Base-by-base conservation (phyloP, 805 yeast species). In the Metschnikowia borealis region DNA sequence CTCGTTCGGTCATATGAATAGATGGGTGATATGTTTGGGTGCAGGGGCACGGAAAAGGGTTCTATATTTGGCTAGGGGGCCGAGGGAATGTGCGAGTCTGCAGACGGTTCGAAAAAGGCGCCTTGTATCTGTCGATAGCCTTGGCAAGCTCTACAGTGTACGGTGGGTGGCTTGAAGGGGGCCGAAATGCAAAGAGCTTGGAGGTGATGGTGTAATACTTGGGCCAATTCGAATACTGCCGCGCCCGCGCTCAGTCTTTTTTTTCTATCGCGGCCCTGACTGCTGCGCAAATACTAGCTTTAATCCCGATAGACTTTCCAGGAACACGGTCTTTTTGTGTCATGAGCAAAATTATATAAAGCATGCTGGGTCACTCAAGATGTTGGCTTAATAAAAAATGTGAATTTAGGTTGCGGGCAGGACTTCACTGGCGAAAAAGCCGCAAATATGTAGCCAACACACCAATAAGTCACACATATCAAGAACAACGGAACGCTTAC, bases 1-100 rank as follows among this genome's bases (percentile, higher is more conserved):
- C 96, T 68, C 89, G 73, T 65, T 82, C 88, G 37, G 73, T 70
- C 86, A 82, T 26, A 26, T 82, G 21, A 35, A 17, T 33, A n/a
- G 17, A n/a, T 14, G 18, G 55, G 65, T 34, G 45, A 32, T 42
- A 31, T 32, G 18, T 20, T 33, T 11, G 20, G 15, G 32, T 38
- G 32, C 42, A 38, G 18, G 32, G n/a, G 18, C 26, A 20, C 15
- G 17, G 17, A 18, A 17, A 20, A 17, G 23, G 13, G 5, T 11
- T 17, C 29, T 26, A 26, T 8, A 26, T 26, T 26, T 26, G 29
- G 29, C 29, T 3, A 11, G 26, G 15, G 26, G 7, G 39, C 26
- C 39, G 18, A 37, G 39, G 26, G n/a, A 38, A 23, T n/a, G 18
- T 1, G 14, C 10, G 29, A 14, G 23, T 17, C 13, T 14, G 35